A percentile compares a stretch with the other conserved stretches of the same genome.
Conservation (phyloP, 768 basidiomycete species). For the Suillus lakei region DNA sequence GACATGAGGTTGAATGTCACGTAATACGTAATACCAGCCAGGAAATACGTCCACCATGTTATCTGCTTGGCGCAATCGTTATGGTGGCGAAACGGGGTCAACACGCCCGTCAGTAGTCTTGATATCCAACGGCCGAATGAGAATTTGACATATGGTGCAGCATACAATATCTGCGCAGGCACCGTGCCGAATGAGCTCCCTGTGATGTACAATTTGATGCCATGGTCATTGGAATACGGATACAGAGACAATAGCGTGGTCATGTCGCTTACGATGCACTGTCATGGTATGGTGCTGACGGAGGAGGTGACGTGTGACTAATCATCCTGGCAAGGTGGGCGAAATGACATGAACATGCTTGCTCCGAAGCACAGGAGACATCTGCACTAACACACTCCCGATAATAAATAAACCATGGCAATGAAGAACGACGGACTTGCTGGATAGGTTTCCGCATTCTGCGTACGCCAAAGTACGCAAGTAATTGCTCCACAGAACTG, state of each 20-base stretch:
- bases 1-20: slow-evolving; percentile 46
- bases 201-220: slow-evolving; percentile 51
- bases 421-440: slow-evolving; percentile 52
- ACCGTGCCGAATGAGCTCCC: slow-evolving; percentile 61
- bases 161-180: slow-evolving; percentile 60
- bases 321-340: slow-evolving; percentile 64
- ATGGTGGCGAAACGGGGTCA: slow-evolving; percentile 53
- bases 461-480: slow-evolving; percentile 57
- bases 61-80: slow-evolving; percentile 48
- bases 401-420: slow-evolving; percentile 58
- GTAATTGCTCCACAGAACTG: slow-evolving; percentile 14
- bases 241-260: slow-evolving; percentile 53
- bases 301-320: slow-evolving; percentile 51
- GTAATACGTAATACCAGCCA: slow-evolving; percentile 45
- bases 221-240: slow-evolving; percentile 36
- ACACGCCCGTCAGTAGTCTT: slow-evolving; percentile 50
- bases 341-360: slow-evolving; percentile 50
- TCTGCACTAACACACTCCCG: slow-evolving; percentile 43
- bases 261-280: slow-evolving; percentile 49
- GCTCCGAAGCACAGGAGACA: slow-evolving; percentile 42
- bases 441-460: slow-evolving; percentile 54
- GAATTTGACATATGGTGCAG: slow-evolving; percentile 52
- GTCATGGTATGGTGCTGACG: slow-evolving; percentile 41
- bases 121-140: slow-evolving; percentile 51
- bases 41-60: slow-evolving; percentile 51